phyloP scores from a whole-genome alignment of 768 basidiomycete genomes.

The Leccinum pellstonianum region DNA sequence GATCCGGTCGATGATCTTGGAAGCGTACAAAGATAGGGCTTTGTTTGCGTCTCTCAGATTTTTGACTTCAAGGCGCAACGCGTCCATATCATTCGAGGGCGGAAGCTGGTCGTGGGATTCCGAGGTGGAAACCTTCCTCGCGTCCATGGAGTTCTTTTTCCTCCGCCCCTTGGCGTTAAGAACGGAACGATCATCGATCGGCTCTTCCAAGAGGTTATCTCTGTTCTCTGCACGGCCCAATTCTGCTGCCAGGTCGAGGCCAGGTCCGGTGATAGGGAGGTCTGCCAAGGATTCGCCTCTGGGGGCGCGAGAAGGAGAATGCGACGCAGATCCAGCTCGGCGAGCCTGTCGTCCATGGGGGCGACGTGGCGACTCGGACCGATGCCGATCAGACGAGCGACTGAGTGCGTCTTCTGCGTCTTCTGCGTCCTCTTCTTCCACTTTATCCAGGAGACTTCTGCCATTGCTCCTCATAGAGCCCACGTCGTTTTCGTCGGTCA shows the following conservation, averaged over 20 bases:
- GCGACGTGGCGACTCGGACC: conserved; percentile 42
- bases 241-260: conserved; percentile 87
- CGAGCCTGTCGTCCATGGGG: conserved; percentile 46
- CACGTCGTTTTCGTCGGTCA: conserved; percentile 44
- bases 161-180: conserved; percentile 48
- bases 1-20: conserved; percentile 97
- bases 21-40: conserved; percentile 90
- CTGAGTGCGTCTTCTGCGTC: conserved; percentile 46
- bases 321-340: conserved; percentile 52
- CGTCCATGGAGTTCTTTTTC: conserved; percentile 33
- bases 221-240: conserved; percentile 90
- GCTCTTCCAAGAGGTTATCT: conserved; percentile 62
- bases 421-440: conserved; percentile 51
- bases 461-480: conserved; percentile 57
- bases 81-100: conserved; percentile 61
- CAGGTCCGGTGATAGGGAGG: conserved; percentile 84
- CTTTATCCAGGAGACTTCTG: conserved; percentile 59
- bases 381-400: conserved; percentile 36
- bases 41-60: conserved; percentile 94
- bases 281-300: conserved; percentile 83
- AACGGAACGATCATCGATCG: conserved; percentile 49
- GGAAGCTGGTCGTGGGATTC: conserved; percentile 43
- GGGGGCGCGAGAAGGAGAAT: conserved; percentile 42
- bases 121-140: conserved; percentile 34
- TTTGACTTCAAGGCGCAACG: conserved; percentile 85